These are phyloP conservation scores for Huntiella omanensis DNA, from an alignment of 2,329 filamentous ascomycete genomes.

Conservation along the genomic window DNA sequence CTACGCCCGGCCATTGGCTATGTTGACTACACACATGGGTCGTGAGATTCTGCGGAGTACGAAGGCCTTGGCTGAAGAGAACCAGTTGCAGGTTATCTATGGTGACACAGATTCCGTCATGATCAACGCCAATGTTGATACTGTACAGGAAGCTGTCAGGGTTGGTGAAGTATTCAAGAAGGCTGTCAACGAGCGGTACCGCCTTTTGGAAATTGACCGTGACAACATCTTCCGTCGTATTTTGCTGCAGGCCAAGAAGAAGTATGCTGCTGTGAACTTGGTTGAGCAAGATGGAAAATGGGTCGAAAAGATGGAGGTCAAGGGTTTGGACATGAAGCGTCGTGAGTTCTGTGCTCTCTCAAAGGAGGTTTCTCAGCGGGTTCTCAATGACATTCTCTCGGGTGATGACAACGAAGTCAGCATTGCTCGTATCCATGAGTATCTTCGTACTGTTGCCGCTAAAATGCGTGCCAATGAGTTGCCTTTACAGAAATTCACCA, in stretches of 20 bases:
- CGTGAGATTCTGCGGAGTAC: constrained; percentile 93
- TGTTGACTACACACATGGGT: constrained; percentile 92
- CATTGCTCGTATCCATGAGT: constrained; percentile 79
- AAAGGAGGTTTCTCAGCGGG: constrained; percentile 78
- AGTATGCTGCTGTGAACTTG: constrained; percentile 93
- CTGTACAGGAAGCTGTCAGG: constrained; percentile 72
- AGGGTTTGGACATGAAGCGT: constrained; percentile 93
- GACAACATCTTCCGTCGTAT: constrained; percentile 93
- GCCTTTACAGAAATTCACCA: constrained; percentile 77
- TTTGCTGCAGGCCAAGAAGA: constrained; percentile 93
- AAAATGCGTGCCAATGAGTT: constrained; percentile 72
- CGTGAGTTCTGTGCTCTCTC: constrained; percentile 92
- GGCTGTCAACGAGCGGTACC: constrained; percentile 85
- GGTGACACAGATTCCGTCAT: constrained; percentile 99
- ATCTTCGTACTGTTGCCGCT: constrained; percentile 62
- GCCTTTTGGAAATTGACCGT: constrained; percentile 87
- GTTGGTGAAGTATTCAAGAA: constrained; percentile 91
- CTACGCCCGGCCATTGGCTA: constrained; percentile 83
- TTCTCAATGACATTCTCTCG: constrained; percentile 87
- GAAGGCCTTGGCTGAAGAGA: constrained; percentile 85
- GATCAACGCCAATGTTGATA: constrained; percentile 98
- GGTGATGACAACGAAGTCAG: constrained; percentile 82
- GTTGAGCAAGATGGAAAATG: constrained; percentile 77
- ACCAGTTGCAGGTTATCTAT: constrained; percentile 86
- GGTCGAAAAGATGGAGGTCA: constrained; percentile 89